Evolutionary conservation across 2,329 filamentous ascomycete genomes (phyloP).

Genomic region (Aureobasidium melanogenum): DNA sequence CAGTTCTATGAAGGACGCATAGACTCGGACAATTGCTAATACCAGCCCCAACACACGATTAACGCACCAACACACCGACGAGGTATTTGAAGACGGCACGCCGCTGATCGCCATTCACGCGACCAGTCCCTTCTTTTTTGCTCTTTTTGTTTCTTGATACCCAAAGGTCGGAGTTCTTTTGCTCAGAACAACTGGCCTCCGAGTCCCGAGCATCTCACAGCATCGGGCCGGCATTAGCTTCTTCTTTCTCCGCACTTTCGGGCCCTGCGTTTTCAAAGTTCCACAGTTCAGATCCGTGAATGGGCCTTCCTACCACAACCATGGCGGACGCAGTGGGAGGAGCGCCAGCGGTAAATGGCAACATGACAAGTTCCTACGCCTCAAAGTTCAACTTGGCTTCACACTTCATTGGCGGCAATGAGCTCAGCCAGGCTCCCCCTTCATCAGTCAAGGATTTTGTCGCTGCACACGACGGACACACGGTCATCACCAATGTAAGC

Average conservation of each 20-base stretch:
- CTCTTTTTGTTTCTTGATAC: slow-evolving; percentile 4
- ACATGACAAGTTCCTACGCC: slow-evolving; percentile 55
- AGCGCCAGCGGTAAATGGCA: slow-evolving; percentile 25
- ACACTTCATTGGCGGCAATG: slow-evolving; percentile 96
- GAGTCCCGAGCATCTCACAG: slow-evolving; percentile 6
- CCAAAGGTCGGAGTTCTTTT: slow-evolving; percentile 1
- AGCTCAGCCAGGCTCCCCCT: slow-evolving; percentile 68
- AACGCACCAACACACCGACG: slow-evolving; percentile 5
- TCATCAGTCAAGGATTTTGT: slow-evolving; percentile 97
- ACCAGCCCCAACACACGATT: slow-evolving; percentile 5
- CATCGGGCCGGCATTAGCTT: slow-evolving; percentile 10
- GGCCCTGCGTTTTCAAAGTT: slow-evolving; percentile 23
- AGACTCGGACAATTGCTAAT: slow-evolving; percentile 12
- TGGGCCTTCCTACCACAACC: slow-evolving; percentile 24
- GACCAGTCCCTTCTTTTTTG: not conserved
- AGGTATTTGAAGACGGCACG: not conserved
- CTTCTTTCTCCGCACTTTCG: slow-evolving; percentile 13
- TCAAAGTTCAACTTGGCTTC: slow-evolving; percentile 74
- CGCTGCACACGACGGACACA: slow-evolving; percentile 79
- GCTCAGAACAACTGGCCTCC: slow-evolving; percentile 9
- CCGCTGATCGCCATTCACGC: slow-evolving; percentile 4
- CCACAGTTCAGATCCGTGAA: slow-evolving; percentile 10
- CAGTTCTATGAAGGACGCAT: slow-evolving; percentile 13
- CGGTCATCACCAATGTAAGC: slow-evolving; percentile 93
- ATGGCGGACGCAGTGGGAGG: slow-evolving; percentile 34